Evolutionary conservation across 495 filamentous ascomycete genomes (phyloP).

Genomic region (Aspergillus sclerotiicarbonarius): DNA sequence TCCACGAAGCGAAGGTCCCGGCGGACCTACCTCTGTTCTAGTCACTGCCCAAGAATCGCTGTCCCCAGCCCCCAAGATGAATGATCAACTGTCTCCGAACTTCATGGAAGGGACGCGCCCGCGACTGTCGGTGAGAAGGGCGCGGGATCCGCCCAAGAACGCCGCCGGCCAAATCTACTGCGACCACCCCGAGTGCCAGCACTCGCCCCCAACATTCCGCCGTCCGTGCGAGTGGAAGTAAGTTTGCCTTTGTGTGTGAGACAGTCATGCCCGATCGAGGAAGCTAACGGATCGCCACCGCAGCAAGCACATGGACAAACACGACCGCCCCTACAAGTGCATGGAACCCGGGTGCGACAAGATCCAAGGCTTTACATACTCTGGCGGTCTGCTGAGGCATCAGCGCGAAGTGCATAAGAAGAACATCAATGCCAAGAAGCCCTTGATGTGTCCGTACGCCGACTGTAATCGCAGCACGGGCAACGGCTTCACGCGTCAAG

Average conservation of each 20-base stretch:
- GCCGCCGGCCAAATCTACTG: constrained; percentile 69
- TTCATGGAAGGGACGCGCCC: constrained; percentile 44
- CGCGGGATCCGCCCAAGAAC: constrained; percentile 61
- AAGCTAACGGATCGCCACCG: constrained; percentile 22
- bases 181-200: constrained; percentile 57
- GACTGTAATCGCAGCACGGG: constrained; percentile 87
- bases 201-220: constrained; percentile 59
- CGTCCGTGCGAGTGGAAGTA: constrained; percentile 93
- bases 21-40: constrained; percentile 40
- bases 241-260: constrained; percentile 34
- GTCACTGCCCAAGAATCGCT: constrained; percentile 39
- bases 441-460: constrained; percentile 74
- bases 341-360: constrained; percentile 74
- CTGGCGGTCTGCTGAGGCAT: constrained; percentile 81
- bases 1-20: constrained; percentile 49
- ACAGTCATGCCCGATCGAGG: constrained; percentile 1
- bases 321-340: constrained; percentile 88
- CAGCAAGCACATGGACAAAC: constrained; percentile 97
- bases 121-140: constrained; percentile 46
- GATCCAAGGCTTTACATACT: constrained; percentile 89
- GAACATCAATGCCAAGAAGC: constrained; percentile 78
- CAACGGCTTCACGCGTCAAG: constrained; percentile 78
- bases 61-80: constrained; percentile 40
- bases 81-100: constrained; percentile 36
- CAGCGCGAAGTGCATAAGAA: constrained; percentile 88